Conservation (phyloP, 2,329 filamentous ascomycete species). For the Aspergillus ochraceus region DNA sequence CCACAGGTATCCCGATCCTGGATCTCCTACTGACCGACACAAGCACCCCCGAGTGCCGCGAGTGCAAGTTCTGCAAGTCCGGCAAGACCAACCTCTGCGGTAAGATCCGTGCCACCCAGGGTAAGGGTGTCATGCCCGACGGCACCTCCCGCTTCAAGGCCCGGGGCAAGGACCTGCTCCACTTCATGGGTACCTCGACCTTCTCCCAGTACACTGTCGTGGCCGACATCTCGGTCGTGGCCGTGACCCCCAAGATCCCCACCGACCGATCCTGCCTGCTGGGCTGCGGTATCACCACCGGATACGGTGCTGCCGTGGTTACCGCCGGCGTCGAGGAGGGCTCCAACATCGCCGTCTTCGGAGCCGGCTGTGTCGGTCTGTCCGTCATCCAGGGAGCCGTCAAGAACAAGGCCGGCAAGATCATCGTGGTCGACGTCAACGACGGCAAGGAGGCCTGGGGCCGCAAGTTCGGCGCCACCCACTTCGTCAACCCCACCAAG, state of each 20-base stretch:
- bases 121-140: slow-evolving; percentile 94
- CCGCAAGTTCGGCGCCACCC: slow-evolving; percentile 90
- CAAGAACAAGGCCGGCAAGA: slow-evolving; percentile 69
- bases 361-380: slow-evolving; percentile 92
- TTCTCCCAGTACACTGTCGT: slow-evolving; percentile 99
- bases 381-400: slow-evolving; percentile 94
- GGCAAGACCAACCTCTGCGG: slow-evolving; percentile 99
- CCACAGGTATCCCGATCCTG: no score
- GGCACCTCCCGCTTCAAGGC: slow-evolving; percentile 91
- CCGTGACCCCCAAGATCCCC: slow-evolving; percentile 83
- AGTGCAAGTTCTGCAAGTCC: slow-evolving; percentile 99
- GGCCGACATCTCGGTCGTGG: slow-evolving; percentile 96
- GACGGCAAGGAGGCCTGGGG: slow-evolving; percentile 88
- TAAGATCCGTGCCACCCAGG: slow-evolving; percentile 97
- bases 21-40: neutral
- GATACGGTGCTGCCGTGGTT: slow-evolving; percentile 92
- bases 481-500: slow-evolving; percentile 93
- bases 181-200: slow-evolving; percentile 99
- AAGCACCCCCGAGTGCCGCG: slow-evolving; percentile 92
- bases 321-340: slow-evolving; percentile 91
- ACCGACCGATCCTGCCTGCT: slow-evolving; percentile 96
- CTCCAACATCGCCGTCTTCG: slow-evolving; percentile 87
- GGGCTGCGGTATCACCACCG: slow-evolving; percentile 97
- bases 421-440: slow-evolving; percentile 75
- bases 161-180: slow-evolving; percentile 91